These are phyloP conservation scores for Macadamia tetraphylla DNA, from an alignment of 164 flowering plant species.

Conservation along the genomic window DNA sequence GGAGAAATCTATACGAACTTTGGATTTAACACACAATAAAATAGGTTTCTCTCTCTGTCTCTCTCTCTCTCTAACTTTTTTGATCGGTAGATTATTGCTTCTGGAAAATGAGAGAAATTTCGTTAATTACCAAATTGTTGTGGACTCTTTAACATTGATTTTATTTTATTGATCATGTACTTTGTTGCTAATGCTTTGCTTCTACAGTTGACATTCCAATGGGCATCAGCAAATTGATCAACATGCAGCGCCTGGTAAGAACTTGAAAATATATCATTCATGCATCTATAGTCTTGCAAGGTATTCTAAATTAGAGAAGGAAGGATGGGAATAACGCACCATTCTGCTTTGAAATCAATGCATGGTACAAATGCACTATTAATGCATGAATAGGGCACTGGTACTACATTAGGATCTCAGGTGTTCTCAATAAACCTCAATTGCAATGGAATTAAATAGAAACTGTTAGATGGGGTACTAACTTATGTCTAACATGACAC, in stretches of 20 bases:
- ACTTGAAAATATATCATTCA: background rate
- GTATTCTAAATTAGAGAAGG: background rate
- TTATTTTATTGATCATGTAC: background rate
- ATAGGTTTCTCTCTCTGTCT: slow-evolving; percentile 40
- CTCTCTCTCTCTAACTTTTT: background rate
- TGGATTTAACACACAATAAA: slow-evolving; percentile 81
- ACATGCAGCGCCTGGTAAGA: slow-evolving; percentile 92
- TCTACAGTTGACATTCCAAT: slow-evolving; percentile 82
- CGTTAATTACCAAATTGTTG: too few relatives aligned
- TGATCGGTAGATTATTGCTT: too few relatives aligned
- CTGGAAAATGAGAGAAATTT: too few relatives aligned
- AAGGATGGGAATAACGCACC: background rate
- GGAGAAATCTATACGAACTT: slow-evolving; percentile 76
- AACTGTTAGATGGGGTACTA: too few relatives aligned
- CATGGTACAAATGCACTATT: too few relatives aligned
- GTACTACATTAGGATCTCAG: too few relatives aligned
- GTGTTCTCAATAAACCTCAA: too few relatives aligned
- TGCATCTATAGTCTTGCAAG: background rate
- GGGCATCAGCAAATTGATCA: slow-evolving; percentile 70
- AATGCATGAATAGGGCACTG: too few relatives aligned
- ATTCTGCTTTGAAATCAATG: background rate
- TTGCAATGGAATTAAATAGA: too few relatives aligned
- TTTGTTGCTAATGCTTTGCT: slow-evolving; percentile 3
- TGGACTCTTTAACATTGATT: background rate
- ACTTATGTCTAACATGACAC: too few relatives aligned